Conservation (phyloP, 768 basidiomycete species). For the Lactarius akahatsu region DNA sequence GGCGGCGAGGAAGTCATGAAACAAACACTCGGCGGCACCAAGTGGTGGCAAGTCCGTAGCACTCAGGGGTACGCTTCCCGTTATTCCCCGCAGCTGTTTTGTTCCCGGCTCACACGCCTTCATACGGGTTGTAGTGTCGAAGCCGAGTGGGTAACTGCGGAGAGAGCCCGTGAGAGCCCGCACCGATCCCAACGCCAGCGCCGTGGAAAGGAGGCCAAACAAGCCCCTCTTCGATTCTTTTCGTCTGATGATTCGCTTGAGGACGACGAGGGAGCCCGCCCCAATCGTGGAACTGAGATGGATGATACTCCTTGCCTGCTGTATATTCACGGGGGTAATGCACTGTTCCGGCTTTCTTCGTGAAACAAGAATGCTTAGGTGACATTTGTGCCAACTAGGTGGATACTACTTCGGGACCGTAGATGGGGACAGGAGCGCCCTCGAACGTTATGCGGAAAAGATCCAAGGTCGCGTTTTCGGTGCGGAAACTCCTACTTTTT, state of each 20-base stretch:
- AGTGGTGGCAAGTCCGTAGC: conserved; percentile 97
- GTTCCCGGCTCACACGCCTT: neutral
- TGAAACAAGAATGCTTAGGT: neutral
- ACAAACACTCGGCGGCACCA: conserved; percentile 77
- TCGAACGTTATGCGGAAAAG: conserved; percentile 85
- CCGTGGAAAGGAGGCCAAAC: conserved; percentile 41
- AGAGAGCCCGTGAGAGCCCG: conserved; percentile 41
- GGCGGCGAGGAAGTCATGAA: conserved; percentile 76
- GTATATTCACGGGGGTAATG: conserved; percentile 70
- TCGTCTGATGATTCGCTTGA: conserved; percentile 22
- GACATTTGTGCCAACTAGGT: conserved; percentile 40
- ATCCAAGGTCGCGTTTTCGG: conserved; percentile 88
- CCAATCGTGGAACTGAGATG: conserved; percentile 60
- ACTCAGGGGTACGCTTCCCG: conserved; percentile 60
- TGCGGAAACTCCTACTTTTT: conserved; percentile 33
- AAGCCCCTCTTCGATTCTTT: neutral
- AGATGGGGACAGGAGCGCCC: conserved; percentile 65
- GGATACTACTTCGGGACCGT: conserved; percentile 82
- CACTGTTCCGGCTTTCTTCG: conserved; percentile 27
- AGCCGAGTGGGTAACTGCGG: conserved; percentile 83
- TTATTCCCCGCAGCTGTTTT: conserved; percentile 3
- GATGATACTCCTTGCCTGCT: conserved; percentile 85
- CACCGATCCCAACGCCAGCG: conserved; percentile 72
- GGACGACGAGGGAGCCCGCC: conserved; percentile 32
- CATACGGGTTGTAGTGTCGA: conserved; percentile 54